Percentiles rank a stretch among this genome's conserved stretches.
phyloP scores from a whole-genome alignment of 2,329 filamentous ascomycete species.

The Fusarium nurragi region DNA sequence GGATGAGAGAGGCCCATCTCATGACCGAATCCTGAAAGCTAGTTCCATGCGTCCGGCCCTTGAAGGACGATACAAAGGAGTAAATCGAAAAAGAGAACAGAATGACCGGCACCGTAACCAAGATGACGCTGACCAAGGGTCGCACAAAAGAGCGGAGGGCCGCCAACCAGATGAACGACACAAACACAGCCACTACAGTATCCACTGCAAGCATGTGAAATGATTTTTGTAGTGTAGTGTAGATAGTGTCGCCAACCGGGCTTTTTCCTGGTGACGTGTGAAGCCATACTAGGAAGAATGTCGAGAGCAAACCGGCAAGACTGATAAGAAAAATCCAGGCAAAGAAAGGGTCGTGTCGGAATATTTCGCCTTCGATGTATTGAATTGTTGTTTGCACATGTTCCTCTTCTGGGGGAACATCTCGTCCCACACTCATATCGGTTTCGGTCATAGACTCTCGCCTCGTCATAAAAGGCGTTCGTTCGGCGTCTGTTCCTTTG shows the following conservation, averaged over 20 bases:
- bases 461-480: conserved; percentile 53
- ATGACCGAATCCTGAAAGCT: conserved; percentile 88
- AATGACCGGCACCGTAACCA: conserved; percentile 86
- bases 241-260: conserved; percentile 91
- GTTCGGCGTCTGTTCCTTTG: conserved; percentile 50
- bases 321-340: conserved; percentile 89
- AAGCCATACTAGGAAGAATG: conserved; percentile 88
- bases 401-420: conserved; percentile 51
- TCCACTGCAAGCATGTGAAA: conserved; percentile 91
- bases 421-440: conserved; percentile 54
- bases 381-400: conserved; percentile 58
- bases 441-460: conserved; percentile 58
- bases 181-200: conserved; percentile 86
- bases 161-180: conserved; percentile 91
- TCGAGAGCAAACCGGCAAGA: conserved; percentile 84
- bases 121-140: conserved; percentile 80
- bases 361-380: conserved; percentile 72
- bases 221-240: conserved; percentile 85
- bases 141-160: conserved; percentile 87
- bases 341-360: conserved; percentile 90
- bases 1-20: conserved; percentile 85
- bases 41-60: conserved; percentile 76
- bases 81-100: conserved; percentile 92
- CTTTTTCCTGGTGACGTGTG: conserved; percentile 80
- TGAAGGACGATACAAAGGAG: conserved; percentile 88